Percentiles rank a stretch among this genome's conserved stretches.
These are phyloP conservation scores for Paramecium primaurelia DNA, from an alignment of 73 alveolate genomes.

Conservation along the genomic window DNA sequence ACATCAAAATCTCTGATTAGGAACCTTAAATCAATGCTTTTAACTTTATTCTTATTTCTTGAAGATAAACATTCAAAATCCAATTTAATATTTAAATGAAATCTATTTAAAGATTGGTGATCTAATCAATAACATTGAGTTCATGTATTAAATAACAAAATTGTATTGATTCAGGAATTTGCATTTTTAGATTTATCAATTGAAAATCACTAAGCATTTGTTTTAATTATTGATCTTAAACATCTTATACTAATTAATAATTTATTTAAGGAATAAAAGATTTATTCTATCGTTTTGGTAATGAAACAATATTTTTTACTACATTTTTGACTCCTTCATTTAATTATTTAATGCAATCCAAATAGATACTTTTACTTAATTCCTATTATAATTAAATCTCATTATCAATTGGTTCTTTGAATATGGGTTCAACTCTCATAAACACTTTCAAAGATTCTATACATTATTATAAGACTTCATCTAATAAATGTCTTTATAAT, in stretches of 20 bases:
- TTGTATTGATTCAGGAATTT: neutral
- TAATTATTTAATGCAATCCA: neutral
- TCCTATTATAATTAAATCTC: slow-evolving; percentile 6
- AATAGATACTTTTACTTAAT: neutral
- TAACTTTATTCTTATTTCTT: neutral
- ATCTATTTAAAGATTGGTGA: neutral
- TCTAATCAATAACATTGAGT: neutral
- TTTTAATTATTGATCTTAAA: neutral
- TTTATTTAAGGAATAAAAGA: neutral
- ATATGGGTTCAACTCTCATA: slow-evolving; percentile 43
- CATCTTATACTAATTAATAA: neutral
- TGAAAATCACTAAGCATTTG: neutral
- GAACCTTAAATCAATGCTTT: neutral
- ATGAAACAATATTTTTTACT: neutral
- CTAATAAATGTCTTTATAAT: neutral
- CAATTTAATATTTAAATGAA: neutral
- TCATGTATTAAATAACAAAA: neutral
- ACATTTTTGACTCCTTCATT: neutral
- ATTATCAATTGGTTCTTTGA: slow-evolving; percentile 33
- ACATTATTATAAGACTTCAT: neutral
- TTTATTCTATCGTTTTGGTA: neutral
- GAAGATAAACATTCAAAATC: neutral
- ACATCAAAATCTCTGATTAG: neutral
- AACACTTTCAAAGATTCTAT: neutral
- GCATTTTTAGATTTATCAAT: neutral